phyloP scores from a whole-genome alignment of 1,139 yeast species.

The Pichia sp. region DNA sequence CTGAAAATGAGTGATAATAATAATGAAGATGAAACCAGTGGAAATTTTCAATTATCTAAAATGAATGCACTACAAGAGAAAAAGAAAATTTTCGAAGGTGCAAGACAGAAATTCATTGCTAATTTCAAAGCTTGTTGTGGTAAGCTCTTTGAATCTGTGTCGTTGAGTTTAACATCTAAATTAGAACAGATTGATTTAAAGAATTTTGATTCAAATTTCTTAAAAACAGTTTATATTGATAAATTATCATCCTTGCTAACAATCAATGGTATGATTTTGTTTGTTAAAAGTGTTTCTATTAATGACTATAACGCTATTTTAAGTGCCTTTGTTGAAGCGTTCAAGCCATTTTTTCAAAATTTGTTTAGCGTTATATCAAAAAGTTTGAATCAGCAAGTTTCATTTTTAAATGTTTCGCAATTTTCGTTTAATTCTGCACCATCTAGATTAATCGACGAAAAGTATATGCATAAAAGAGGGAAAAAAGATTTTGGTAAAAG shows the following conservation, averaged over 20 bases:
- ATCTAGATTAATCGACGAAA: slow-evolving; percentile 17
- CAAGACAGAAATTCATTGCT: slow-evolving; percentile 45
- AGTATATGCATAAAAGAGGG: slow-evolving; percentile 11
- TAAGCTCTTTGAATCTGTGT: slow-evolving; percentile 36
- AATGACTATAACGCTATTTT: slow-evolving; percentile 38
- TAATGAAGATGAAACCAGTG: slow-evolving; percentile 22
- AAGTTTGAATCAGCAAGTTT: slow-evolving; percentile 26
- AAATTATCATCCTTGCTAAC: slow-evolving; percentile 29
- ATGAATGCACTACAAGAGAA: slow-evolving; percentile 75
- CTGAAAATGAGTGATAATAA: slow-evolving; percentile 49
- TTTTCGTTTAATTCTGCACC: slow-evolving; percentile 22
- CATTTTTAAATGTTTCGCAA: slow-evolving; percentile 11
- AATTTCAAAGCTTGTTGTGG: slow-evolving; percentile 42
- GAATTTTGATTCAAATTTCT: slow-evolving; percentile 12
- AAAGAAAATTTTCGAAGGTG: slow-evolving; percentile 52
- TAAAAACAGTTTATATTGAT: slow-evolving; percentile 15
- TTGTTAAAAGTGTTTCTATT: slow-evolving; percentile 52
- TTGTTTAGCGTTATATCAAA: slow-evolving; percentile 30
- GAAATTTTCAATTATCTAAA: slow-evolving; percentile 46
- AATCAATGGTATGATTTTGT: slow-evolving; percentile 58
- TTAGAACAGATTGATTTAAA: slow-evolving; percentile 13
- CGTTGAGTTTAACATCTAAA: slow-evolving; percentile 32
- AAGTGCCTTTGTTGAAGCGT: slow-evolving; percentile 21
- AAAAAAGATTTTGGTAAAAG: slow-evolving; percentile 5
- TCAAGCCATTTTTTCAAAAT: slow-evolving; percentile 28